phyloP scores from a whole-genome alignment of 225 moss, liverwort and hornwort species.

The Thuidium tamariscinum region DNA sequence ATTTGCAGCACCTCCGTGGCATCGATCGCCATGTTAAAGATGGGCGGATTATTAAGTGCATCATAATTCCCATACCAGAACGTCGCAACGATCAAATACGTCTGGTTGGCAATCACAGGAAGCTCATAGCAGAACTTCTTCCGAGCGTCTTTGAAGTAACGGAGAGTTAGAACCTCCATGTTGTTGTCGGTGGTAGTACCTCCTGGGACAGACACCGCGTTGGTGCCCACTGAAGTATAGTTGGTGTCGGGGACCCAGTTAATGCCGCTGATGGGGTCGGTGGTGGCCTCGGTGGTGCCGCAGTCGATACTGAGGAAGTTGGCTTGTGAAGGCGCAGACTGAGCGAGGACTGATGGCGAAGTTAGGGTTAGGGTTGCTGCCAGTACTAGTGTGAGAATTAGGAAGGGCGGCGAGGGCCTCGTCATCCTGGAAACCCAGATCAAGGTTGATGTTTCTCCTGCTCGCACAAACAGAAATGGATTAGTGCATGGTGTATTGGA shows the following conservation, averaged over 20 bases:
- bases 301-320: conserved; percentile 65
- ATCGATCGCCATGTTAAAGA: conserved; percentile 10
- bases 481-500: not conserved
- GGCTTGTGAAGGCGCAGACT: not conserved
- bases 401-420: not conserved
- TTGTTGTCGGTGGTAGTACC: not conserved
- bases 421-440: not conserved
- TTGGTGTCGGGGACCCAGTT: conserved; percentile 7
- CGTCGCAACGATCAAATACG: conserved; percentile 9
- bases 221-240: conserved; percentile 11
- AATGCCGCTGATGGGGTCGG: conserved; percentile 15
- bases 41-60: not conserved
- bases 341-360: not conserved
- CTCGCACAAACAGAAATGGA: not conserved
- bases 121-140: conserved; percentile 48
- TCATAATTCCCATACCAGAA: conserved; percentile 32
- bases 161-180: conserved; percentile 11
- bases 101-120: conserved; percentile 12
- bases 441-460: not conserved
- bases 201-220: not conserved
- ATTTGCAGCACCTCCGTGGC: not conserved
- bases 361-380: not conserved
- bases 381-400: not conserved
- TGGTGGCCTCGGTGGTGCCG: conserved; percentile 17
- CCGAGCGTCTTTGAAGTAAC: conserved; percentile 27